Base-by-base conservation (phyloP, 129 eudicot genomes). In the Scalesia atractyloides region DNA sequence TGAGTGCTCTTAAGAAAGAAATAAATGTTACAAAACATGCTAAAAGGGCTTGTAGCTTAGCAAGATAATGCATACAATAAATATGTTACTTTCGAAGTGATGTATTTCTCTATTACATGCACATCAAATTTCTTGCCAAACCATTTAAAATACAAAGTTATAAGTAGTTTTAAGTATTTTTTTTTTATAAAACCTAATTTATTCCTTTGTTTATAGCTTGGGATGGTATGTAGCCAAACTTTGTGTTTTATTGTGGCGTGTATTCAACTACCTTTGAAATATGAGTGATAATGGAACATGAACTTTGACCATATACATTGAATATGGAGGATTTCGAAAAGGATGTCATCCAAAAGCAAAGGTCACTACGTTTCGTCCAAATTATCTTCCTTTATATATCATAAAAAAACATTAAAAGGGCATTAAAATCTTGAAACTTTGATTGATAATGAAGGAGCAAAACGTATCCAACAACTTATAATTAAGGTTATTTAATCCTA, bases 231-330 rank as follows among this genome's bases (percentile, higher is more conserved):
- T 20, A 57, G 44, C 44, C 44, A 37, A 37, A 37, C 44, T 57
- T 57, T 58, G 36, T 58, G 36, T 58, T 22, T 22, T 58, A 58
- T 22, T 54, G 16, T 58, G 36, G 36, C 5, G 64, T 24, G 1
- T 16, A 58, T 22, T 58, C 37, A 58, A 58, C 9, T 0, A 9
- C 12, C 37, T 58, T 58, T 58, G 64, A 58, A 58, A 58, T 22
- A 24, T 58, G 64, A 58, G 26, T 22, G 7, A 22, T 58, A 11
- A 58, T 58, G 64, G 64, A 34, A 12, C 64, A 22, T 58, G 37
- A 22, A 58, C 64, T 58, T 58, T 58, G 64, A 58, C 64, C 36
- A 58, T 58, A 54, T 18, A 19, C 13, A 19, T 54, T 54, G 33
- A 54, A 54, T 19, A 54, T 18, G 33, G 15, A 58, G 37, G 64